Base-by-base conservation (phyloP, 2,329 filamentous ascomycete genomes). In the Akanthomyces lecanii region DNA sequence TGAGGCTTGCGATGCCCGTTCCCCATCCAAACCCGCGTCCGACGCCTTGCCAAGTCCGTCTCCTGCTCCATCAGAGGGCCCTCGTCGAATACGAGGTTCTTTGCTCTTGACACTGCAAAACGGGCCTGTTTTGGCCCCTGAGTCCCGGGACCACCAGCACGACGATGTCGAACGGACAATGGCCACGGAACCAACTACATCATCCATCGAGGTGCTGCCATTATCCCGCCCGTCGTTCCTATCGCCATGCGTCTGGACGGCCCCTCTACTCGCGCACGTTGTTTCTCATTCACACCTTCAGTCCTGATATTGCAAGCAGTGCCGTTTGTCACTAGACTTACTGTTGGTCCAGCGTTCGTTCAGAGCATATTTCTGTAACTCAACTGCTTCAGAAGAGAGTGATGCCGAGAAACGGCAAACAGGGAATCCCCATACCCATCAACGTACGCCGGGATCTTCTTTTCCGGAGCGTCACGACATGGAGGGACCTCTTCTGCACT, bases 1-100 rank as follows among this genome's bases (percentile, higher is more conserved):
- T 23, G 54, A 57, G 40, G 55, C 44, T 58, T 47, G 30, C 42
- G 55, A 58, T 58, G 21, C 44, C 55, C 44, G 30, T 48, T 38
- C 21, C 53, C 53, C 53, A 55, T 38, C 14, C 53, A 30, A 30
- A 33, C 11, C 36, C 51, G 51, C 33, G 14, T 38, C 25, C 6
- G 38, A 42, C 25, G 12, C 55, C 30, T 48, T 47, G 40, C 42
- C 48, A 38, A 38, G 36, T 47, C 55, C 42, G 28, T 36, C 8
- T 25, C n/a, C 16, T 23, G 42, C 36, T 28, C 42, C 54, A 30
- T 57, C 38, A 55, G 52, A 42, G 33, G 12, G 8, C 54, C n/a
- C 5, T 28, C 25, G 16, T 38, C n/a, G 18, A 57, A 48, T 57
- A 57, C 55, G 55, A 57, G 55, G 48, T 25, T 57, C 10, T 56